Percentiles rank a stretch among this genome's conserved stretches.
phyloP scores from a whole-genome alignment of 805 yeast genomes.

The Trichomonascus vanleenenianus region DNA sequence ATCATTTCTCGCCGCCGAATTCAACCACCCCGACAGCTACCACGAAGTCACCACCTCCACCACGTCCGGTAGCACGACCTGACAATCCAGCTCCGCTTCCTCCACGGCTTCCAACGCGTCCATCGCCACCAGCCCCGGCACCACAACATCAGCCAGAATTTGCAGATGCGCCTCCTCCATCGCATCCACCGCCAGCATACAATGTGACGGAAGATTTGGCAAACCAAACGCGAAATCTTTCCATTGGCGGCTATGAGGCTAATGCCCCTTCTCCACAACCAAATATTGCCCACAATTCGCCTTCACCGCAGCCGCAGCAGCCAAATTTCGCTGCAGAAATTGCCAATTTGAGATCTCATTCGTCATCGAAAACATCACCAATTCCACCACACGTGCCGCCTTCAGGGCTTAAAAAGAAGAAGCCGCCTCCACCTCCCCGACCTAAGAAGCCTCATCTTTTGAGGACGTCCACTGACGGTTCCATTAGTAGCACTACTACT shows the following conservation, averaged over 20 bases:
- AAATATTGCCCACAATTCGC: background rate
- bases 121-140: constrained; percentile 2
- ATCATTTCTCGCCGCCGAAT: constrained; percentile 16
- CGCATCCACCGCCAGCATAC: too few species aligned
- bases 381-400: too few species aligned
- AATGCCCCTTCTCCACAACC: background rate
- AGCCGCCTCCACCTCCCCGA: constrained; percentile 17
- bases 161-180: too few species aligned
- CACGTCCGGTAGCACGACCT: background rate
- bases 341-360: constrained; percentile 10
- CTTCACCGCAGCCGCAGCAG: constrained; percentile 11
- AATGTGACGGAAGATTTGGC: too few species aligned
- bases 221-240: too few species aligned
- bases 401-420: constrained; percentile 10
- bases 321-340: constrained; percentile 30
- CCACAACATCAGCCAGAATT: background rate
- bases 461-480: background rate
- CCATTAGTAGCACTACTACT: constrained; percentile 4
- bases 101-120: background rate
- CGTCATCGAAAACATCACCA: constrained; percentile 10
- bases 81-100: background rate
- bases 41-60: background rate
- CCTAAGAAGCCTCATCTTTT: constrained; percentile 4
- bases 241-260: too few species aligned
- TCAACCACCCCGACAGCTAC: background rate